phyloP scores from a whole-genome alignment of 1,284 basidiomycete genomes.

The Apiotrichum mycotoxinovorans region DNA sequence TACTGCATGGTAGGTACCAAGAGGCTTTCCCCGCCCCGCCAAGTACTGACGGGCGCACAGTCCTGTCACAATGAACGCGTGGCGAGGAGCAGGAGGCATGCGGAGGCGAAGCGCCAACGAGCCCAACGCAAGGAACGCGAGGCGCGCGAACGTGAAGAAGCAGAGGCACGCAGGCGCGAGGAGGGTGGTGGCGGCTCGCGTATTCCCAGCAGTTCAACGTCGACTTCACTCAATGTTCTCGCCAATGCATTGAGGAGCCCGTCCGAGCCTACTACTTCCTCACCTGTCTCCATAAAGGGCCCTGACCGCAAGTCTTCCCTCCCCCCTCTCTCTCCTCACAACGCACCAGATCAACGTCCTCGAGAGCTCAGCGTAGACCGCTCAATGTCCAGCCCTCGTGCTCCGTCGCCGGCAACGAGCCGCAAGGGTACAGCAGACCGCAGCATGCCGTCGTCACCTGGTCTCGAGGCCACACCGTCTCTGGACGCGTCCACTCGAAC shows the following conservation, averaged over 20 bases:
- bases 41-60: constrained; percentile 23
- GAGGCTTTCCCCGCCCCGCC: background rate
- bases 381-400: background rate
- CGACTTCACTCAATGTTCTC: constrained; percentile 16
- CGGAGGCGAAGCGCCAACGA: constrained; percentile 62
- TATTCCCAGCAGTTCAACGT: constrained; percentile 8
- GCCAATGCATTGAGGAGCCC: background rate
- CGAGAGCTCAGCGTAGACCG: constrained; percentile 3
- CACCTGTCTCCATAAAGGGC: constrained; percentile 1
- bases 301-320: constrained; percentile 5
- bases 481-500: background rate
- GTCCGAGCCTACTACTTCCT: background rate
- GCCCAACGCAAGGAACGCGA: constrained; percentile 44
- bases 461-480: background rate
- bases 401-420: background rate
- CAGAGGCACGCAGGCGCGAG: constrained; percentile 12
- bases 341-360: background rate
- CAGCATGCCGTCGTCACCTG: constrained; percentile 7
- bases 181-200: constrained; percentile 1
- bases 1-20: constrained; percentile 78
- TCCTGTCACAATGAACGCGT: constrained; percentile 94
- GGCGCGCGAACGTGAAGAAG: constrained; percentile 32
- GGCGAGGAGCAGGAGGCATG: constrained; percentile 81
- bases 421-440: background rate
- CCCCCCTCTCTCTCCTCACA: constrained; percentile 2